A percentile compares a stretch with the other conserved stretches of the same genome.
Evolutionary conservation across 805 yeast genomes (phyloP).

Genomic region (Groenewaldozyma tartarivorans): DNA sequence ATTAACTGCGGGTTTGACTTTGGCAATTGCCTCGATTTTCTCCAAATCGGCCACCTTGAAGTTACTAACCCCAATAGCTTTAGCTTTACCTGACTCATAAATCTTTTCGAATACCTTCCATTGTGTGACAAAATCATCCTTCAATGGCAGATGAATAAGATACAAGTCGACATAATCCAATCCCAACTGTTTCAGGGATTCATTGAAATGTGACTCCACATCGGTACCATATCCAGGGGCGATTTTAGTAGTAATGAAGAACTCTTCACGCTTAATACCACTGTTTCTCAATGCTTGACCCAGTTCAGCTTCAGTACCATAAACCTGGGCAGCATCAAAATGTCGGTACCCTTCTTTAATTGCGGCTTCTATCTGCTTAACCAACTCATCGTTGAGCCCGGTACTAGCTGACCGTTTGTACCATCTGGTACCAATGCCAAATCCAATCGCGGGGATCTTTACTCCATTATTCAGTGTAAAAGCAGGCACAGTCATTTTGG

Average conservation of each 20-base stretch:
- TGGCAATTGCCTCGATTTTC: conserved; percentile 33
- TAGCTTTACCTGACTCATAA: conserved; percentile 43
- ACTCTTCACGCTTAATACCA: conserved; percentile 37
- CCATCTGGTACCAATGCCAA: conserved; percentile 49
- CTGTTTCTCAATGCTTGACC: conserved; percentile 40
- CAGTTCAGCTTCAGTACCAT: conserved; percentile 58
- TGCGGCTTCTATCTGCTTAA: conserved; percentile 40
- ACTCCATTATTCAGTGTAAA: conserved; percentile 34
- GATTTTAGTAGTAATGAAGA: conserved; percentile 59
- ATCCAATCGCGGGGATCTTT: conserved; percentile 42
- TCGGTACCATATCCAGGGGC: conserved; percentile 33
- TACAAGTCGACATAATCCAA: conserved; percentile 57
- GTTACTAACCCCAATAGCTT: conserved; percentile 71
- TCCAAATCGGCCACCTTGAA: conserved; percentile 58
- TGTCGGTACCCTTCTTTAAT: conserved; percentile 58
- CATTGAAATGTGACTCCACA: conserved; percentile 35
- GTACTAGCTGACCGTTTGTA: conserved; percentile 36
- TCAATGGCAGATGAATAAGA: conserved; percentile 56
- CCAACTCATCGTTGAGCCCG: conserved; percentile 12
- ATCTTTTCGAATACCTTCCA: conserved; percentile 49
- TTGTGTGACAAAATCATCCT: conserved; percentile 31
- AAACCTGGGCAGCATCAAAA: conserved; percentile 66
- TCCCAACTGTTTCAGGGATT: conserved; percentile 42
- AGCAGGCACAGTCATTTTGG: neutral
- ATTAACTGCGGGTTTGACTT: conserved; percentile 53